These are phyloP conservation scores for Hemerocallis citrina DNA, from an alignment of 106 monocot species.

Conservation along the genomic window DNA sequence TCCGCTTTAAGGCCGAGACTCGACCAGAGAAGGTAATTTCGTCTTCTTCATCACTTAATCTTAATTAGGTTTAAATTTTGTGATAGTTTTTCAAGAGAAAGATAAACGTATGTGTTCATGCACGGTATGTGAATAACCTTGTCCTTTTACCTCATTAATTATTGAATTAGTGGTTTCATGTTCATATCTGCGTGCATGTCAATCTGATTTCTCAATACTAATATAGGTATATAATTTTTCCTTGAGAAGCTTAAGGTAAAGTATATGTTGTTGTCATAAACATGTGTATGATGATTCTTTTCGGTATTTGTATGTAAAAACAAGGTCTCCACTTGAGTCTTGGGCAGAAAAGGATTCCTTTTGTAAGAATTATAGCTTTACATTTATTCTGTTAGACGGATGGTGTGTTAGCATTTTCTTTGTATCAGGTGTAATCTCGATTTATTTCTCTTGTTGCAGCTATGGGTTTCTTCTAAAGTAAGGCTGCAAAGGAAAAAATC, in stretches of 20 bases:
- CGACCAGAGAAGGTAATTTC: conserved; percentile 82
- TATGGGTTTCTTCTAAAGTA: conserved; percentile 91
- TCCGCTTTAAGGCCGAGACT: conserved; percentile 80
- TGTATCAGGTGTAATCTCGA: not conserved
- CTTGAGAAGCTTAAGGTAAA: too few species aligned
- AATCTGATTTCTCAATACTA: not conserved
- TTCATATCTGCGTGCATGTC: not conserved
- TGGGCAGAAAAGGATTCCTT: not conserved
- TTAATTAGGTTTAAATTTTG: too few species aligned
- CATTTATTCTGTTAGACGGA: not conserved
- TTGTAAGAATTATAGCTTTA: not conserved
- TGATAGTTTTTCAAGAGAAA: too few species aligned
- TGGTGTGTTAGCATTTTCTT: not conserved
- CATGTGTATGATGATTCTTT: too few species aligned
- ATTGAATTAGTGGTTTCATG: not conserved
- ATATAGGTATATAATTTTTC: too few species aligned
- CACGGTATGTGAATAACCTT: too few species aligned
- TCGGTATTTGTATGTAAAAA: too few species aligned
- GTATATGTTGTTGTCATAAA: too few species aligned
- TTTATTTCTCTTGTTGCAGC: conserved; percentile 31
- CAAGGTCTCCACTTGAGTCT: too few species aligned
- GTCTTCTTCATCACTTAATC: not conserved
- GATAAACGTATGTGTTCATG: too few species aligned
- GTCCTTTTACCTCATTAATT: not conserved
- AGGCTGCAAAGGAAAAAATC: conserved; percentile 65